Evolutionary conservation across 441 rosid genomes (phyloP).

Genomic region (Populus tomentosa): DNA sequence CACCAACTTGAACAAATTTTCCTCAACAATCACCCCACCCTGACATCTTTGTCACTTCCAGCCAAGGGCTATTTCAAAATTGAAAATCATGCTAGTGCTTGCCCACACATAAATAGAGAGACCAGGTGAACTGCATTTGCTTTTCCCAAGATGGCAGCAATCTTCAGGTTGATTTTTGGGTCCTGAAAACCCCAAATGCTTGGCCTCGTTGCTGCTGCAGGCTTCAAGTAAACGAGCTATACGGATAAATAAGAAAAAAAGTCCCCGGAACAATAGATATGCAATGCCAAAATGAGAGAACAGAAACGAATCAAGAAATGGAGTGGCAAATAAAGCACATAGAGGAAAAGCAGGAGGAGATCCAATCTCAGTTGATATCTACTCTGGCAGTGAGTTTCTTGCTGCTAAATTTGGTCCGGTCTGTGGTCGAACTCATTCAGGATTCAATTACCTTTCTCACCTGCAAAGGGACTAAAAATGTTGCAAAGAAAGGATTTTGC

Average conservation of each 20-base stretch:
- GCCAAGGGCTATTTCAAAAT: constrained; percentile 49
- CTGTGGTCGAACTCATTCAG: constrained; percentile 46
- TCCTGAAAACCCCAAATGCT: constrained; percentile 62
- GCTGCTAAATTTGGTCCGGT: constrained; percentile 46
- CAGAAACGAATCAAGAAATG: background rate
- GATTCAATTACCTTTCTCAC: constrained; percentile 50
- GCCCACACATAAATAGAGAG: constrained; percentile 9
- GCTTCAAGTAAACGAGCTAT: constrained; percentile 70
- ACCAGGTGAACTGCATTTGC: constrained; percentile 86
- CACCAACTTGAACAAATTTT: background rate
- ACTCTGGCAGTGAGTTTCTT: constrained; percentile 64
- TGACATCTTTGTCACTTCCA: constrained; percentile 69
- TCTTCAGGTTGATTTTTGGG: constrained; percentile 65
- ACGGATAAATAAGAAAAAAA: constrained; percentile 14
- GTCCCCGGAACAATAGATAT: background rate
- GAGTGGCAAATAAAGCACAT: background rate
- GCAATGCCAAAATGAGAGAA: constrained; percentile 1
- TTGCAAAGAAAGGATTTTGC: background rate
- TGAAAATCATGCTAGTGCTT: background rate
- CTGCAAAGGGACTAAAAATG: constrained; percentile 28
- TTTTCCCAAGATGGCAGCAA: constrained; percentile 77
- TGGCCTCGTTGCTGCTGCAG: constrained; percentile 52
- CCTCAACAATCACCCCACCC: constrained; percentile 67
- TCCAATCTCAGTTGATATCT: constrained; percentile 63
- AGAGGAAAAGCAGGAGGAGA: background rate